Evolutionary conservation across 176 grass and related monocot species (phyloP).

Genomic region (Cenchrus americanus): DNA sequence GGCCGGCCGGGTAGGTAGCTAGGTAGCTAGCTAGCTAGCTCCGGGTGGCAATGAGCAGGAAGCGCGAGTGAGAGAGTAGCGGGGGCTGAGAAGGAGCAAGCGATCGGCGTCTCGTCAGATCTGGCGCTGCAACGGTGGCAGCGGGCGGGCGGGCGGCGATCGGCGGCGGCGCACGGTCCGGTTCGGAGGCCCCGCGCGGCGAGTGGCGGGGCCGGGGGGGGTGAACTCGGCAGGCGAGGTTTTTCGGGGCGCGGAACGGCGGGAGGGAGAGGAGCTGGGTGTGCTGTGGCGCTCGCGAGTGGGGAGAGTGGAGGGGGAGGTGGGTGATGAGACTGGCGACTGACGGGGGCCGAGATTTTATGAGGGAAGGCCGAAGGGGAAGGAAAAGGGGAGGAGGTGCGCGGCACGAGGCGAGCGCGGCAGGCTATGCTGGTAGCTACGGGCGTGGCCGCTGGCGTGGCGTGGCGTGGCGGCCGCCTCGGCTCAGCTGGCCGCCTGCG

Average conservation of each 20-base stretch:
- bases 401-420: conserved; percentile 26
- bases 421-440: no score
- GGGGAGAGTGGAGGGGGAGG: no score
- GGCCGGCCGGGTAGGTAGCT: no score
- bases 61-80: no score
- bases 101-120: conserved; percentile 33
- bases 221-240: not conserved
- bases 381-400: not conserved
- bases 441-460: no score
- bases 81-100: not conserved
- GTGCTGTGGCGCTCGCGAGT: no score
- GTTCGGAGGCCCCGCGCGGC: not conserved
- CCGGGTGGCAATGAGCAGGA: not conserved
- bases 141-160: not conserved
- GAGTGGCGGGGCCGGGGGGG: not conserved
- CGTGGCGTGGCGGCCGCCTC: no score
- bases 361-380: not conserved
- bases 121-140: conserved; percentile 1
- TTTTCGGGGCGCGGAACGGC: conserved; percentile 6
- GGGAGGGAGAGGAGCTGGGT: not conserved
- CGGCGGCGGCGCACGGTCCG: not conserved
- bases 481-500: no score
- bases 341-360: conserved; percentile 12
- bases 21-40: no score
- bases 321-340: not conserved